phyloP scores from a whole-genome alignment of 2,329 filamentous ascomycete species.

The Orbilia javanica region DNA sequence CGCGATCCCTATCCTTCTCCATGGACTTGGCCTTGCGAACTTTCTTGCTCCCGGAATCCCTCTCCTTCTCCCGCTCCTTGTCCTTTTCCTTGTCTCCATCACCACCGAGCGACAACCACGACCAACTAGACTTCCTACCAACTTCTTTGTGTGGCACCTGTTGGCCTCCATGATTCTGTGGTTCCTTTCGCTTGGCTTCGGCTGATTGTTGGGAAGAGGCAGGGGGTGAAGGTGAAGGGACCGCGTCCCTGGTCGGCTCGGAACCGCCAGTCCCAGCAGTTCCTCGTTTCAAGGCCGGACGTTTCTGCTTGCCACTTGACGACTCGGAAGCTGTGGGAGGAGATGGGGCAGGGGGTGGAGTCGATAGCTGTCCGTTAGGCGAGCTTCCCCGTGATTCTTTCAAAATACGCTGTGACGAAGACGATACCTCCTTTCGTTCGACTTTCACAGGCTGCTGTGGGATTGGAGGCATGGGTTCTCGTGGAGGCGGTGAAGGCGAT shows the following conservation, averaged over 20 bases:
- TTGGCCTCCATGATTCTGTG: slow-evolving; percentile 5
- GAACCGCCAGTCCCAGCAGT: slow-evolving; percentile 40
- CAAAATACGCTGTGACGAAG: slow-evolving; percentile 14
- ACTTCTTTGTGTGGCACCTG: slow-evolving; percentile 76
- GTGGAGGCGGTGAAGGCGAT: slow-evolving; percentile 20
- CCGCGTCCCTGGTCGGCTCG: slow-evolving; percentile 26
- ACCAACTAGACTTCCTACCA: slow-evolving; percentile 80
- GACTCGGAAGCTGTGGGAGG: neutral
- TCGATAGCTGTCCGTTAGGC: slow-evolving; percentile 33
- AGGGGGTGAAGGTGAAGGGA: slow-evolving; percentile 28
- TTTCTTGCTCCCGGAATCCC: slow-evolving; percentile 64
- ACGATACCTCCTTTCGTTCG: slow-evolving; percentile 36
- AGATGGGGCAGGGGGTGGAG: slow-evolving; percentile 11
- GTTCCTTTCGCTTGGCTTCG: slow-evolving; percentile 41
- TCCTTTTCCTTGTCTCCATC: slow-evolving; percentile 73
- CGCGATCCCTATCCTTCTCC: slow-evolving; percentile 73
- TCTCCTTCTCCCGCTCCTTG: slow-evolving; percentile 76
- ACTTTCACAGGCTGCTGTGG: slow-evolving; percentile 8
- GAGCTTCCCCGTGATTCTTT: slow-evolving; percentile 17
- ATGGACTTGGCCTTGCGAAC: slow-evolving; percentile 47
- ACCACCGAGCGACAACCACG: slow-evolving; percentile 77
- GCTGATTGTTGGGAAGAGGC: slow-evolving; percentile 6
- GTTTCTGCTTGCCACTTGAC: slow-evolving; percentile 22
- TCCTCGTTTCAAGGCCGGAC: slow-evolving; percentile 48
- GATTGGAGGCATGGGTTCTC: slow-evolving; percentile 14